Conservation (phyloP, 352 stramenopile species). For the Globisporangium rhizosaccharum region DNA sequence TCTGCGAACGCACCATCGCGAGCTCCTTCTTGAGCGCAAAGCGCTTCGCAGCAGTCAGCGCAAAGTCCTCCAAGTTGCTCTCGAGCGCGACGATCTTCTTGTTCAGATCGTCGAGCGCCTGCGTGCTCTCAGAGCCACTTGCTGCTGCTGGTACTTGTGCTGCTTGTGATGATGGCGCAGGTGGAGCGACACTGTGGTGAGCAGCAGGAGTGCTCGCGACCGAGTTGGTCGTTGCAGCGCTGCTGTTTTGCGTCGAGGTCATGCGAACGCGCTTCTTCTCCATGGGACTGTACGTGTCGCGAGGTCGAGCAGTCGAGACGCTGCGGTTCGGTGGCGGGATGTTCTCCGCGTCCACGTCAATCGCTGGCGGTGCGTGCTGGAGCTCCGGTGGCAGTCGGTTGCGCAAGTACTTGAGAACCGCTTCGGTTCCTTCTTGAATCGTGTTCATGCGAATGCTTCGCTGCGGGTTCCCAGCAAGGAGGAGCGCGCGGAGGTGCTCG, state of each 20-base stretch:
- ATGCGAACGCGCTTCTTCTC: constrained; percentile 28
- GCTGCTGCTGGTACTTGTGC: not conserved
- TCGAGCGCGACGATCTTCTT: constrained; percentile 47
- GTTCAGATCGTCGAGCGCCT: constrained; percentile 26
- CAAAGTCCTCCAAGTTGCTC: constrained; percentile 53
- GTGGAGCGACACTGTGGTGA: no score
- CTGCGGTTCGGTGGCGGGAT: constrained; percentile 12
- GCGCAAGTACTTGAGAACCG: constrained; percentile 66
- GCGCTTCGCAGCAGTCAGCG: constrained; percentile 58
- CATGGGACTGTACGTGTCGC: constrained; percentile 10
- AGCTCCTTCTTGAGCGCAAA: constrained; percentile 81
- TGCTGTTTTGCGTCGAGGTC: constrained; percentile 15
- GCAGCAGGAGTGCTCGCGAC: not conserved
- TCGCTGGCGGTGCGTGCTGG: constrained; percentile 1
- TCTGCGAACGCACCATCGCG: constrained; percentile 60
- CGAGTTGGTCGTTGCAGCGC: not conserved
- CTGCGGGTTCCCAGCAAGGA: constrained; percentile 72
- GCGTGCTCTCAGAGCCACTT: not conserved
- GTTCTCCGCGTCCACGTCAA: constrained; percentile 10
- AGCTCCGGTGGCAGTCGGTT: constrained; percentile 43
- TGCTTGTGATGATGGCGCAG: no score
- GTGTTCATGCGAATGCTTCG: constrained; percentile 59
- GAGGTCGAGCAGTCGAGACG: not conserved
- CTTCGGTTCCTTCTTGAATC: constrained; percentile 62
- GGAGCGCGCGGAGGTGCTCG: constrained; percentile 50